Evolutionary conservation across 192 early-diverging fungal species (phyloP).

Genomic region (Entomortierella lignicola): DNA sequence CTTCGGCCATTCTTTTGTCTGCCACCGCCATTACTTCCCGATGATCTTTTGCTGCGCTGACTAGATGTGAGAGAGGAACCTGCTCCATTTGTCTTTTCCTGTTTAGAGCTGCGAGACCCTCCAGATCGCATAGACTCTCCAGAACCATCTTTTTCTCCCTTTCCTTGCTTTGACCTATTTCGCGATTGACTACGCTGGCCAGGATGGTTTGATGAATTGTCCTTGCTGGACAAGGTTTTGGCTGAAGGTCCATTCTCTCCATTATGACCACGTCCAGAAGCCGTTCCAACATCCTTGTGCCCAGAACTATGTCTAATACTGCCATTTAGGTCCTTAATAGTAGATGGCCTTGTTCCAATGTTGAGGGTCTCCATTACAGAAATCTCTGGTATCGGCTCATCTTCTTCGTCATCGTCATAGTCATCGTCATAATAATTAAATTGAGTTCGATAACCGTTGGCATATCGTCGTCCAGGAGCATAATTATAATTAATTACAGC

Average conservation of each 20-base stretch:
- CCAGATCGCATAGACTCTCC: slow-evolving; percentile 1
- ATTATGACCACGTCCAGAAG: background rate
- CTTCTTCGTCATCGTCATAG: slow-evolving; percentile 45
- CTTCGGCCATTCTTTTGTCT: slow-evolving; percentile 11
- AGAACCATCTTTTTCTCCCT: slow-evolving; percentile 11
- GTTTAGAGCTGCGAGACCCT: slow-evolving; percentile 11
- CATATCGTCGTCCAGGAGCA: slow-evolving; percentile 35
- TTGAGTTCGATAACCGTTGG: slow-evolving; percentile 26
- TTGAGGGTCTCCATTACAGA: slow-evolving; percentile 55
- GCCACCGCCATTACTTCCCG: slow-evolving; percentile 11
- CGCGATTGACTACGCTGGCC: slow-evolving; percentile 19
- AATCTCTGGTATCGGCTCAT: background rate
- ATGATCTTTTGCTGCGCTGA: slow-evolving; percentile 26
- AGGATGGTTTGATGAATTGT: background rate
- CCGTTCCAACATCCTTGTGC: background rate
- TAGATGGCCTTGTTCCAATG: slow-evolving; percentile 32
- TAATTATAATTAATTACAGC: slow-evolving; percentile 9
- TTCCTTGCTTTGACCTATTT: slow-evolving; percentile 13
- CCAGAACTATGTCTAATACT: slow-evolving; percentile 6
- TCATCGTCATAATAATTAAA: slow-evolving; percentile 46
- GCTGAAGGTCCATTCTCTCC: slow-evolving; percentile 3
- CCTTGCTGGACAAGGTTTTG: slow-evolving; percentile 8
- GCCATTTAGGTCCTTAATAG: slow-evolving; percentile 28
- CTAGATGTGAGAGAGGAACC: slow-evolving; percentile 8
- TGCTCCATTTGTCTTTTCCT: slow-evolving; percentile 14